Conservation (phyloP, 768 basidiomycete species). For the Mycena polygramma region DNA sequence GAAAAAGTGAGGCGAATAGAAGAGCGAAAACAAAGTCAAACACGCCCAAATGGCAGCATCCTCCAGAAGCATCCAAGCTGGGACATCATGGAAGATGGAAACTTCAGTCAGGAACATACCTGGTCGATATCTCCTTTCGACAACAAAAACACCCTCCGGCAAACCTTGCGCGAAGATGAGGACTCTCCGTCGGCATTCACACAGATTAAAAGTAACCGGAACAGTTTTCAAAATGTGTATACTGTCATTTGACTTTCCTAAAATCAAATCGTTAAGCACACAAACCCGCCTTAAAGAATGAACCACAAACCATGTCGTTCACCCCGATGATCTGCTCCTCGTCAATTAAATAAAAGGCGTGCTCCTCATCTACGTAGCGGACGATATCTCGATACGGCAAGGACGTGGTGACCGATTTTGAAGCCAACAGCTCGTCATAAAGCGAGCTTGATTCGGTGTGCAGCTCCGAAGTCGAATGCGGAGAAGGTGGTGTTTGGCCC, state of each 20-base stretch:
- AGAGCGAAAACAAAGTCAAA: neutral
- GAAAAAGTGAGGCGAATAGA: neutral
- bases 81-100: too few species aligned
- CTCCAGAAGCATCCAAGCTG: neutral
- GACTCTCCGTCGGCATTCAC: too few species aligned
- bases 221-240: neutral
- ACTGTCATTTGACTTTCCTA: constrained; percentile 13
- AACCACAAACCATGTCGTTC: constrained; percentile 7
- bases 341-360: constrained; percentile 5
- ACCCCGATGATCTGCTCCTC: constrained; percentile 13
- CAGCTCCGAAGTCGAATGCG: neutral
- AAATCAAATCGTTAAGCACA: neutral
- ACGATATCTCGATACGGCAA: constrained; percentile 4
- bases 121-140: too few species aligned
- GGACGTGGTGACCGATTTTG: neutral
- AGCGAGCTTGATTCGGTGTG: constrained; percentile 9
- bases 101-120: too few species aligned
- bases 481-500: neutral
- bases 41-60: too few species aligned
- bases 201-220: too few species aligned
- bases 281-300: neutral
- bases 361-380: neutral
- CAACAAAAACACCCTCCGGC: too few species aligned
- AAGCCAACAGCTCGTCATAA: neutral
- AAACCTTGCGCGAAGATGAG: too few species aligned